Base-by-base conservation (phyloP, 2,329 filamentous ascomycete species). In the Parastagonospora nodorum region DNA sequence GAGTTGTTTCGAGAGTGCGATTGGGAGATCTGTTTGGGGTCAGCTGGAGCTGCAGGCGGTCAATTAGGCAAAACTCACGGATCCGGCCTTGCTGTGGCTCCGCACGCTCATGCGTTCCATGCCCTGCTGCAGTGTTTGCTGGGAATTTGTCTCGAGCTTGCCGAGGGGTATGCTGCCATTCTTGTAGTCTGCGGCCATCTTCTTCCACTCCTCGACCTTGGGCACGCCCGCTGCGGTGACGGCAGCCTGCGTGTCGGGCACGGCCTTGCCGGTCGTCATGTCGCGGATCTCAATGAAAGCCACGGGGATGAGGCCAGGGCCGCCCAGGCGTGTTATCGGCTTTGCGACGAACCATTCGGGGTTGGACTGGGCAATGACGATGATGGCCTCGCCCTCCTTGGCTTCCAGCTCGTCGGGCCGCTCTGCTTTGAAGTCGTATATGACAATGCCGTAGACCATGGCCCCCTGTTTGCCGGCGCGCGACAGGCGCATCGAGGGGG, bases 311-410 rank as follows among this genome's bases (percentile, higher is more conserved):
- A 99, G 77, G 35, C 94, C 94, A 1, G 94, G 94, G 1, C 94
- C 94, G 37, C 94, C 94, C n/a, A 99, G 81, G 60, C 94, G 84
- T 56, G 92, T 93, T 71, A 99, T 99, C n/a, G 94, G 94, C 76
- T 99, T 99, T 43, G 94, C 94, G 55, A 99, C 93, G 69, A 97
- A 97, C 94, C 94, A 99, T 75, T 99, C 94, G 5, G 93, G 91
- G 68, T 97, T 97, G 6, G 93, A 97, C 74, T 97, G 94, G 38
- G 94, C 94, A 71, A 97, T 97, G 47, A 99, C 92, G 60, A 99
- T 97, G 68, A 99, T 97, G 45, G 92, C 90, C 76, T 99, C 94
- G 50, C 92, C 93, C 40, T 91, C 89, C 74, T 96, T 95, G 42
- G 94, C 94, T 62, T 97, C 92, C 51, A 99, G 77, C 76, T 99